Evolutionary conservation across 2,329 filamentous ascomycete species (phyloP).

Genomic region (Claviceps humidiphila): DNA sequence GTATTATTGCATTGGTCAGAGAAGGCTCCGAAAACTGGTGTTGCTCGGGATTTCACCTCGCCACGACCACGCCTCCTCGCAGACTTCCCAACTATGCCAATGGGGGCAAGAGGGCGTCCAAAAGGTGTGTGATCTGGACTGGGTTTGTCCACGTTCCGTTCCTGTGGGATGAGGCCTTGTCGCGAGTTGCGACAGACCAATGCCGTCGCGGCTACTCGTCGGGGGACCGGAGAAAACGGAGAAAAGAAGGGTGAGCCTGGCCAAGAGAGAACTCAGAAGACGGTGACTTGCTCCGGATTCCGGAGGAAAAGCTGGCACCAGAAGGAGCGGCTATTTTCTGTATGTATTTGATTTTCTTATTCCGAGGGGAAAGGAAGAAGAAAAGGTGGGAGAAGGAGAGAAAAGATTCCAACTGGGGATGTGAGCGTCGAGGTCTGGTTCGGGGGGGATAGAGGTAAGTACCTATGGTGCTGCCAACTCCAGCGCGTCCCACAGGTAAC

Average conservation of each 20-base stretch:
- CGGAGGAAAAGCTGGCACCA: not conserved
- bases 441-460: not conserved
- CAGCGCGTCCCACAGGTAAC: no score
- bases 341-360: not conserved
- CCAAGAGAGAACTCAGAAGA: not conserved
- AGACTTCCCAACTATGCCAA: not conserved
- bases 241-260: not conserved
- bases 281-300: not conserved
- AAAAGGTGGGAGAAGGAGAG: not conserved
- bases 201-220: not conserved
- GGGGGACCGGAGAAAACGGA: no score
- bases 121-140: not conserved
- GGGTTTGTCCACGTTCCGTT: not conserved
- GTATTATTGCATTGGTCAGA: not conserved
- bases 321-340: not conserved
- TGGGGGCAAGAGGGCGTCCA: not conserved
- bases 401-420: not conserved
- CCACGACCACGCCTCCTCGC: not conserved
- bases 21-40: not conserved
- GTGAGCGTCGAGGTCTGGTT: not conserved
- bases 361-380: not conserved
- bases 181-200: not conserved
- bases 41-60: not conserved
- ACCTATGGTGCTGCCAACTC: no score
- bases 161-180: not conserved